phyloP scores from a whole-genome alignment of 371 early-diverging fungal species.

The Mortierella polycephala region DNA sequence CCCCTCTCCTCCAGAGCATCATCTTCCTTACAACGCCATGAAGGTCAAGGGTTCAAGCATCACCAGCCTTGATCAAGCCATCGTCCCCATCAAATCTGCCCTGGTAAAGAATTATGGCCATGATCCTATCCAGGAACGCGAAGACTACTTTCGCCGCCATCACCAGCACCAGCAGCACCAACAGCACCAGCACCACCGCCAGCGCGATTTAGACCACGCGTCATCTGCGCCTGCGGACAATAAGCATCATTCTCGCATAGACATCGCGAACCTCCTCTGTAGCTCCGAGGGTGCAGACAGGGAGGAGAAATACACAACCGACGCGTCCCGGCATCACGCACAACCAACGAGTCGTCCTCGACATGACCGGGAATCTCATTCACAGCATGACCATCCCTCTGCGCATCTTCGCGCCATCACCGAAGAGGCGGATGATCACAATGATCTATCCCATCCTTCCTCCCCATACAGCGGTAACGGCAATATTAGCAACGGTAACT shows the following conservation, averaged over 20 bases:
- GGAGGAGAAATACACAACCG: background rate
- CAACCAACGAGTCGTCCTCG: constrained; percentile 5
- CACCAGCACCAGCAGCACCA: constrained; percentile 14
- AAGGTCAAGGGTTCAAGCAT: constrained; percentile 17
- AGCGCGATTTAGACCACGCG: constrained; percentile 4
- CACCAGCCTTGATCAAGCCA: constrained; percentile 35
- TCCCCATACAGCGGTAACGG: background rate
- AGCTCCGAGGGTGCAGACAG: constrained; percentile 7
- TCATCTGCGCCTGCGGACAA: constrained; percentile 2
- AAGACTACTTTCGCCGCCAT: constrained; percentile 3
- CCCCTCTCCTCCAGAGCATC: constrained; percentile 16
- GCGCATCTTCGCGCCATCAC: constrained; percentile 26
- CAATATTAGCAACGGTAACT: constrained; percentile 5
- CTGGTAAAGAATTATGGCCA: constrained; percentile 19
- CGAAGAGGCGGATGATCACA: constrained; percentile 25
- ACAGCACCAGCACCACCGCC: constrained; percentile 11
- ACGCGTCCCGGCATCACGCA: constrained; percentile 3
- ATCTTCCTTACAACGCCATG: constrained; percentile 14
- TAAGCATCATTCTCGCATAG: constrained; percentile 31
- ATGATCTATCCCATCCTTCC: background rate
- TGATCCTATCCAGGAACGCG: constrained; percentile 4
- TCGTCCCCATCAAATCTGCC: constrained; percentile 22
- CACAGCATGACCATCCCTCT: too few relatives aligned
- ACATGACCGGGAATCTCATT: constrained; percentile 5
- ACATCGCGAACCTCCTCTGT: constrained; percentile 39